Conservation (phyloP, 2,329 filamentous ascomycete genomes). For the Calonectria multiphialidica region DNA sequence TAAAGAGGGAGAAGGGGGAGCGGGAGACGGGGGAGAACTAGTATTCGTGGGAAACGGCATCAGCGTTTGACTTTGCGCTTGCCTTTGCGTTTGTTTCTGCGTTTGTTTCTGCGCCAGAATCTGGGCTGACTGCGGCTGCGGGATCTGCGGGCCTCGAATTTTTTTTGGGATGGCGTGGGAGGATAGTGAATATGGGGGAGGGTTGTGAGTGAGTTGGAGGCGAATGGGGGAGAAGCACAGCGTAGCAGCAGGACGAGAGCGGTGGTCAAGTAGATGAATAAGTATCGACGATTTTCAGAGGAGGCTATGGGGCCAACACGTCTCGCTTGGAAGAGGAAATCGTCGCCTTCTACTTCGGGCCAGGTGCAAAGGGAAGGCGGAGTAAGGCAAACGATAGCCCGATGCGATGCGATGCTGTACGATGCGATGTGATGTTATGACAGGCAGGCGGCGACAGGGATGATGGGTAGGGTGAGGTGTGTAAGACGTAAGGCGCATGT, state of each 20-base stretch:
- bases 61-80: constrained; percentile 30
- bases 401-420: constrained; percentile 28
- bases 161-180: not conserved
- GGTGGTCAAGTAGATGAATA: not conserved
- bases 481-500: constrained; percentile 15
- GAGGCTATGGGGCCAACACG: constrained; percentile 27
- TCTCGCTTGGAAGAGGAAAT: constrained; percentile 28
- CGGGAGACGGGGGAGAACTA: constrained; percentile 26
- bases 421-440: constrained; percentile 35
- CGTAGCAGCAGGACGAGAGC: not conserved
- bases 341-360: constrained; percentile 32
- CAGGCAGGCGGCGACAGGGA: constrained; percentile 17
- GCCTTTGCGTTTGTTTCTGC: constrained; percentile 28
- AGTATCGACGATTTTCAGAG: constrained; percentile 9
- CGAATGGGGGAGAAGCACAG: not conserved
- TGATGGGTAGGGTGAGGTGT: constrained; percentile 6
- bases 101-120: constrained; percentile 33
- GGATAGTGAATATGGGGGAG: constrained; percentile 3
- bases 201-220: constrained; percentile 1
- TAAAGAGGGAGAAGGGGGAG: constrained; percentile 21
- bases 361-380: constrained; percentile 23
- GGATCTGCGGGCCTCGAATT: constrained; percentile 6
- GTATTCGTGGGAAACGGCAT: constrained; percentile 31
- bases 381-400: constrained; percentile 25
- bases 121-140: constrained; percentile 17